Evolutionary conservation across 257 asterid species (phyloP), one percentile per base, ranked within the genome.

Genomic region (Solanum stenotomum): DNA sequence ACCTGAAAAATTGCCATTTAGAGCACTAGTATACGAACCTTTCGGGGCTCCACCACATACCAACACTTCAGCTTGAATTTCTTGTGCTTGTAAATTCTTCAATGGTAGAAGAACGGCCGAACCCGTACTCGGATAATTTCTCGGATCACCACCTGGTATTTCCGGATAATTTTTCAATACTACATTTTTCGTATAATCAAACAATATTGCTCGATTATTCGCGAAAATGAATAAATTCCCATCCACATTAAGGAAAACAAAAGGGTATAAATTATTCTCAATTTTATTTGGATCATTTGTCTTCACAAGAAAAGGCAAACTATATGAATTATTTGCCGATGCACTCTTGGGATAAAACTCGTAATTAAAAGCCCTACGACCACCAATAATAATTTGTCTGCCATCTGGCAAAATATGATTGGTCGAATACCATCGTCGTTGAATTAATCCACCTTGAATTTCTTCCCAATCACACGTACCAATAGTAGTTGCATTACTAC

Each of bases 361-460:
- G 10, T 86, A 88, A 18, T 40, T 90, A 46, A 88, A 90, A 42
- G 81, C 86, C 1, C 89, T 38, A 16, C 90, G 59, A 1, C 92
- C 92, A 22, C 92, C 92, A 20, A 90, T 31, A 29, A 90, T 33
- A 76, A 88, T 86, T 59, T 86, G 89, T 61, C 85, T 82, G 8
- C 92, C 92, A 44, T 90, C 92, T 11, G 90, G 90, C n/a, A 90
- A 52, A 5, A 88, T 74, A 34, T 90, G 92, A 65, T 83, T 90
- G 3, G 92, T 90, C 6, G 92, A 70, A 35, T 90, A 90, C 92
- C 92, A 90, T 67, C 92, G 84, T 59, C 86, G 84, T 52, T 88
- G 86, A 25, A 35, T 27, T 14, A 90, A 77, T 2, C 86, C 90
- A 31, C 25, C 67, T 8, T 13, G 70, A 3, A n/a, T 86, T 75